phyloP scores from a whole-genome alignment of 208 protist species.

The Trichomonas tenax region DNA sequence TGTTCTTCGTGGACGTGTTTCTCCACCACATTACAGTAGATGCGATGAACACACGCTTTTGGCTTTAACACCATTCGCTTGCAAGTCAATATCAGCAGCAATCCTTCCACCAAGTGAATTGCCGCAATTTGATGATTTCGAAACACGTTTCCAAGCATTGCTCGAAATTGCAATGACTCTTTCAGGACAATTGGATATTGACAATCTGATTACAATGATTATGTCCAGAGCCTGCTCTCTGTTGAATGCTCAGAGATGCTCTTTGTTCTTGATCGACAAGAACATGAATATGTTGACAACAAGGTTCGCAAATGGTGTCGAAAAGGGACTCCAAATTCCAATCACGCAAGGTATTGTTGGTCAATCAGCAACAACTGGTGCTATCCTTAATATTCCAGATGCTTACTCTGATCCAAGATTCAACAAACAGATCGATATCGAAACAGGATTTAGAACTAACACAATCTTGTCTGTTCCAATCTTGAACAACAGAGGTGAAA shows the following conservation, averaged over 20 bases:
- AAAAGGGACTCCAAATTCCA: constrained; percentile 21
- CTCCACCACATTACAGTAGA: background rate
- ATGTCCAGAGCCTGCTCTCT: background rate
- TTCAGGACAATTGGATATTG: background rate
- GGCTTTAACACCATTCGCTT: background rate
- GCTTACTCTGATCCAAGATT: constrained; percentile 45
- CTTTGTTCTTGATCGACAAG: background rate
- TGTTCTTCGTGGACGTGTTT: background rate
- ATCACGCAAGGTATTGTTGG: constrained; percentile 28
- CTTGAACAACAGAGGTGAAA: constrained; percentile 32
- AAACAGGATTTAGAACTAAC: background rate
- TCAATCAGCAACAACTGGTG: constrained; percentile 32
- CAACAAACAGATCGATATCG: background rate
- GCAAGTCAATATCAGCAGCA: background rate
- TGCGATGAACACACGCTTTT: background rate
- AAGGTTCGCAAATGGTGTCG: background rate
- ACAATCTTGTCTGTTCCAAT: background rate
- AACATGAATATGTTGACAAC: background rate
- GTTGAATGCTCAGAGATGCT: background rate
- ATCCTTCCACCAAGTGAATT: background rate
- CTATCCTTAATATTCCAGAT: constrained; percentile 41
- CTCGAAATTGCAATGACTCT: background rate
- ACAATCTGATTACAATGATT: background rate
- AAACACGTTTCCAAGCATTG: background rate
- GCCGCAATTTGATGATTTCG: background rate